A percentile compares a stretch with the other conserved stretches of the same genome.
Evolutionary conservation across 1,284 basidiomycete genomes (phyloP).

Genomic region (Ganoderma lingzhi): DNA sequence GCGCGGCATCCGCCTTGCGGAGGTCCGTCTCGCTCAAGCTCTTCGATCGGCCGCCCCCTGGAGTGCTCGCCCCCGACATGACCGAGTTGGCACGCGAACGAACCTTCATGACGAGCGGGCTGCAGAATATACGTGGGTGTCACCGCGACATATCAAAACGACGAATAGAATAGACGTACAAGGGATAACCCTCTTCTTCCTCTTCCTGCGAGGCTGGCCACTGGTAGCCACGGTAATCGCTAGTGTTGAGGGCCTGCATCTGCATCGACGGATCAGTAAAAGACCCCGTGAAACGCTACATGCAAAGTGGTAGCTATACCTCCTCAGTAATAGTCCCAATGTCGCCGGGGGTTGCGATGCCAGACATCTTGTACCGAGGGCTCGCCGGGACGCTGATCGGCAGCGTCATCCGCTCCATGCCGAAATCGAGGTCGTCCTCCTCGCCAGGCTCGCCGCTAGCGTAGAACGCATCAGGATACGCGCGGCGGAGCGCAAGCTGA

Average conservation of each 20-base stretch:
- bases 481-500: conserved; percentile 90
- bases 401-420: conserved; percentile 68
- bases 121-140: conserved; percentile 37
- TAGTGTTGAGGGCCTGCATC: conserved; percentile 89
- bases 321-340: conserved; percentile 95
- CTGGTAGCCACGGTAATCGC: conserved; percentile 86
- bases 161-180: conserved; percentile 56
- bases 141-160: background rate
- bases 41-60: conserved; percentile 79
- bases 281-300: no score
- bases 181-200: conserved; percentile 92
- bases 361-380: conserved; percentile 76
- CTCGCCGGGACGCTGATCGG: conserved; percentile 88
- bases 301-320: conserved; percentile 46
- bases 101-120: conserved; percentile 92
- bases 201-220: conserved; percentile 74
- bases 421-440: conserved; percentile 68
- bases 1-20: conserved; percentile 83
- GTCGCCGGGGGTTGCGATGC: conserved; percentile 90
- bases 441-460: conserved; percentile 52
- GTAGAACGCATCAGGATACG: conserved; percentile 95
- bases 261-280: conserved; percentile 34
- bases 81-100: conserved; percentile 88
- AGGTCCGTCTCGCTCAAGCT: conserved; percentile 88
- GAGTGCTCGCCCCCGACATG: conserved; percentile 89